A percentile compares a stretch with the other conserved stretches of the same genome.
Evolutionary conservation across 1,284 basidiomycete genomes (phyloP).

Genomic region (Phellopilus nigrolimitatus): DNA sequence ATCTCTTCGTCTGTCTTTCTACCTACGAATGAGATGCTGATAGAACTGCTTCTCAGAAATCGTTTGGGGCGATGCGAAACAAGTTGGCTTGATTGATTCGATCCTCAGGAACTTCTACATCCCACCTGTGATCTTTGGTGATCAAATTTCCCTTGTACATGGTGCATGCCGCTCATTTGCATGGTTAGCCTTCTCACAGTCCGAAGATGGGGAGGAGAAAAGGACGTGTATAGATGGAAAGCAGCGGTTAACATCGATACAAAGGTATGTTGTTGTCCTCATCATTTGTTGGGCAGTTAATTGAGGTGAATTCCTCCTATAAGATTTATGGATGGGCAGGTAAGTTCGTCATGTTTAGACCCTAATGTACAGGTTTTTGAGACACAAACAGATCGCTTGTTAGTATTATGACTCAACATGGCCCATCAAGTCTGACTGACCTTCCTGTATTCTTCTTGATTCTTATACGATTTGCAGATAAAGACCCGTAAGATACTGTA

Average conservation of each 20-base stretch:
- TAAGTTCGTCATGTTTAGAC: slow-evolving; percentile 32
- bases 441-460: neutral
- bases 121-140: slow-evolving; percentile 67
- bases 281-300: neutral
- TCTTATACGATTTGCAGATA: slow-evolving; percentile 35
- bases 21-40: neutral
- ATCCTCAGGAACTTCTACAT: slow-evolving; percentile 71
- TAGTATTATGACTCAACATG: slow-evolving; percentile 25
- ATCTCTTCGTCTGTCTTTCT: too few species aligned
- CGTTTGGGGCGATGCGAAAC: slow-evolving; percentile 68
- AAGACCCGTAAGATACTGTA: slow-evolving; percentile 37
- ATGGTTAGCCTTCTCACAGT: slow-evolving; percentile 39
- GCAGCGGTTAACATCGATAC: slow-evolving; percentile 68
- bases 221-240: slow-evolving; percentile 73
- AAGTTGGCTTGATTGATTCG: slow-evolving; percentile 68
- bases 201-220: slow-evolving; percentile 50
- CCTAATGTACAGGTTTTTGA: neutral
- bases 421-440: neutral
- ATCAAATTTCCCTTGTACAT: slow-evolving; percentile 21
- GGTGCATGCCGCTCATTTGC: neutral
- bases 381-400: slow-evolving; percentile 43
- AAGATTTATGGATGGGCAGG: slow-evolving; percentile 61
- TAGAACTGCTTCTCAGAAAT: slow-evolving; percentile 41
- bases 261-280: slow-evolving; percentile 31
- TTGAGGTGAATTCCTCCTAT: too few species aligned